Evolutionary conservation across 176 grass and related monocot genomes (phyloP).

Genomic region (Puccinellia tenuiflora): DNA sequence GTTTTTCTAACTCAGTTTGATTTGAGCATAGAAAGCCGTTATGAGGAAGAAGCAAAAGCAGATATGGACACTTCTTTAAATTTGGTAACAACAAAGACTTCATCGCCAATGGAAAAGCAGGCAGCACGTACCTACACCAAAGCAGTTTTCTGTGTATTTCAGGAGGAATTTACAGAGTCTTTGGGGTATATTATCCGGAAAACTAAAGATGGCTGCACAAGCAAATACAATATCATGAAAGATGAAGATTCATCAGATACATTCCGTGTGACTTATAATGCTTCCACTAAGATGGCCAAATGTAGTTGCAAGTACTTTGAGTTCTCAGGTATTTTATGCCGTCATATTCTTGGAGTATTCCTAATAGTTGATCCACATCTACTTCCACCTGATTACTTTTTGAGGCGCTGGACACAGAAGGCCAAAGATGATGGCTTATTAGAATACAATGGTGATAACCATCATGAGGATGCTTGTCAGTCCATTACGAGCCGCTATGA

Average conservation of each 20-base stretch:
- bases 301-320: conserved; percentile 90
- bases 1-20: conserved; percentile 78
- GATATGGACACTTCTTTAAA: conserved; percentile 52
- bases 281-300: conserved; percentile 59
- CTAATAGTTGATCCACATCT: conserved; percentile 63
- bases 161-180: conserved; percentile 89
- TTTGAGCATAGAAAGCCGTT: conserved; percentile 43
- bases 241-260: conserved; percentile 69
- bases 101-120: conserved; percentile 89
- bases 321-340: conserved; percentile 82
- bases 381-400: conserved; percentile 61
- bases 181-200: conserved; percentile 77
- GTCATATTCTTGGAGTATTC: conserved; percentile 83
- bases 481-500: conserved; percentile 52
- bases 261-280: conserved; percentile 73
- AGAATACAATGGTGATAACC: conserved; percentile 39
- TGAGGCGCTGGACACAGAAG: conserved; percentile 79
- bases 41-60: conserved; percentile 63
- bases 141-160: conserved; percentile 78
- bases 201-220: conserved; percentile 52
- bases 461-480: conserved; percentile 40
- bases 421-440: conserved; percentile 50
- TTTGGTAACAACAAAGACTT: conserved; percentile 56
- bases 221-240: conserved; percentile 64
- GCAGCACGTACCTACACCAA: conserved; percentile 74